Percentiles rank a stretch among this genome's conserved stretches.
phyloP scores from a whole-genome alignment of 1,284 basidiomycete species.

The Afroboletus lepidellus region DNA sequence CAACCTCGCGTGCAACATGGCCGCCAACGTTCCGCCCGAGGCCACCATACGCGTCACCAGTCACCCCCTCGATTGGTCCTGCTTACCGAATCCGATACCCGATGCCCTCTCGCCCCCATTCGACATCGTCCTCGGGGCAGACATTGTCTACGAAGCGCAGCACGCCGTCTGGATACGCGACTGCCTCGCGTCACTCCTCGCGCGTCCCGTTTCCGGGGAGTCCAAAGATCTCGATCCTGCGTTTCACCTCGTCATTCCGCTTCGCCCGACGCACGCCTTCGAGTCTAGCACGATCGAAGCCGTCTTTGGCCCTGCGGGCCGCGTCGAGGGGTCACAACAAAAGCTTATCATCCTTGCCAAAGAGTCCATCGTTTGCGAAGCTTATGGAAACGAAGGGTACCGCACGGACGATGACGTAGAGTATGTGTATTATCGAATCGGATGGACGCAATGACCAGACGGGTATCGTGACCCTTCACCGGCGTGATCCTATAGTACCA shows the following conservation, averaged over 20 bases:
- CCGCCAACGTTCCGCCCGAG: constrained; percentile 50
- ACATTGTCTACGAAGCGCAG: constrained; percentile 71
- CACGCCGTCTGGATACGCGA: constrained; percentile 68
- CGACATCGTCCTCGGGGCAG: constrained; percentile 71
- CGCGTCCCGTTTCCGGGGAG: constrained; percentile 34
- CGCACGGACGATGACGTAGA: constrained; percentile 47
- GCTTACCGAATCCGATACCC: constrained; percentile 35
- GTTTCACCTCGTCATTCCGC: constrained; percentile 77
- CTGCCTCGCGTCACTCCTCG: constrained; percentile 55
- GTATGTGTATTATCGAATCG: constrained; percentile 67
- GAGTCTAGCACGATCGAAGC: constrained; percentile 61
- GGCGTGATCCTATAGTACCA: neutral
- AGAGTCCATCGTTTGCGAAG: constrained; percentile 56
- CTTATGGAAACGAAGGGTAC: constrained; percentile 32
- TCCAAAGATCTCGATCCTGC: constrained; percentile 13
- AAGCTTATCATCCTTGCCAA: constrained; percentile 47
- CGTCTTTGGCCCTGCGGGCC: constrained; percentile 43
- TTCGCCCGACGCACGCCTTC: constrained; percentile 59
- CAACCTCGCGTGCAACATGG: constrained; percentile 72
- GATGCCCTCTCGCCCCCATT: constrained; percentile 41
- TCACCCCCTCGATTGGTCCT: constrained; percentile 64
- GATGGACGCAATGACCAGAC: constrained; percentile 42
- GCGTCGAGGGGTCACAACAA: constrained; percentile 8
- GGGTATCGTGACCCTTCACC: neutral
- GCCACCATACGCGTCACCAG: constrained; percentile 14